Evolutionary conservation across 2,329 filamentous ascomycete species (phyloP).

Genomic region (Fusarium bulbicola): DNA sequence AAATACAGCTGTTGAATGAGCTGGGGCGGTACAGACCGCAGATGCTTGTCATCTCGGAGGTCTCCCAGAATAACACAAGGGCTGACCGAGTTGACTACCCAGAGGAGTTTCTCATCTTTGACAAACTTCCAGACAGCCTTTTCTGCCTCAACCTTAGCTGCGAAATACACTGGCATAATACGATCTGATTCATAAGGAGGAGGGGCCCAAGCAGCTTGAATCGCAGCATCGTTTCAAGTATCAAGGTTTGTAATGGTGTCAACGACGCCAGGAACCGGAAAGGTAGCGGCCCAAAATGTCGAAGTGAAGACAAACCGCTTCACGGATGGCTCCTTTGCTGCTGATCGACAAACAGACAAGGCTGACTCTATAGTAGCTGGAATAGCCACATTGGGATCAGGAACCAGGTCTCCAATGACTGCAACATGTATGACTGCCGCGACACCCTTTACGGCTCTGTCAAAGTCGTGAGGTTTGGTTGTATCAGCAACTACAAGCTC

Average conservation of each 20-base stretch:
- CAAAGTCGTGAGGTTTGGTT: conserved; percentile 11
- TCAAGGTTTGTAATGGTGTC: conserved; percentile 20
- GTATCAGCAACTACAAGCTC: conserved; percentile 27
- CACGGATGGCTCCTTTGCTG: conserved; percentile 12
- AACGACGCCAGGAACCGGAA: neutral
- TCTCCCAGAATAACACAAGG: conserved; percentile 30
- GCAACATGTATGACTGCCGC: conserved; percentile 31
- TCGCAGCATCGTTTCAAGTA: conserved; percentile 26
- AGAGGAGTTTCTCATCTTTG: conserved; percentile 11
- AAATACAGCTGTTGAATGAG: conserved; percentile 26
- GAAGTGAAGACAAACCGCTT: conserved; percentile 33
- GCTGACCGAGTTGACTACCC: conserved; percentile 32
- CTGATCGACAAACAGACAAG: conserved; percentile 20
- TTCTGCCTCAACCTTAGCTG: conserved; percentile 24
- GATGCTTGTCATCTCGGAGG: conserved; percentile 16
- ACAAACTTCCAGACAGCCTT: conserved; percentile 32
- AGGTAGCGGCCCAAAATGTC: conserved; percentile 25
- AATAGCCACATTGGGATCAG: conserved; percentile 27
- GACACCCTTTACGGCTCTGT: conserved; percentile 20
- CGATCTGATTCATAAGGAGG: conserved; percentile 15
- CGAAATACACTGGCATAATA: conserved; percentile 11
- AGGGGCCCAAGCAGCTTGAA: conserved; percentile 24
- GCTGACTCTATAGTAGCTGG: conserved; percentile 19
- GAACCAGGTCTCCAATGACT: conserved; percentile 10
- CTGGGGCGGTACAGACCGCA: conserved; percentile 29